Evolutionary conservation across 2,329 filamentous ascomycete species (phyloP).

Genomic region (Diaporthe destruens): DNA sequence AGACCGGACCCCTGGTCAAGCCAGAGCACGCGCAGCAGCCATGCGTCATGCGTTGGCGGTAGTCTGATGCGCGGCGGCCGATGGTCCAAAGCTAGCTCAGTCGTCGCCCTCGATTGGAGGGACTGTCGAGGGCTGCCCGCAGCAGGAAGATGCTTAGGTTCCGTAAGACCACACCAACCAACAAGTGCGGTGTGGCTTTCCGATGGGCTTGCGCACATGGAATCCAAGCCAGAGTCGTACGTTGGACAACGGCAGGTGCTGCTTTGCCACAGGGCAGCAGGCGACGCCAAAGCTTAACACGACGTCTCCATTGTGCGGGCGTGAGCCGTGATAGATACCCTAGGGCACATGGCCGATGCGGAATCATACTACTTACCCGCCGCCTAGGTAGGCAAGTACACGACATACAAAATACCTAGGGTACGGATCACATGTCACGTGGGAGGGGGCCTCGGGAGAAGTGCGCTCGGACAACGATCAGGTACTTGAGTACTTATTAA

Average conservation of each 20-base stretch:
- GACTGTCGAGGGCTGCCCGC: background rate
- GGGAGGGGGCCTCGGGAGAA: too few species aligned
- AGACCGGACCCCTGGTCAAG: slow-evolving; percentile 9
- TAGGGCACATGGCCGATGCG: background rate
- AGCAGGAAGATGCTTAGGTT: slow-evolving; percentile 17
- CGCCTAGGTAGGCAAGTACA: too few species aligned
- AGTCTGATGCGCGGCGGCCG: background rate
- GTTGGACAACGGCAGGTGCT: too few species aligned
- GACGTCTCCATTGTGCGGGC: background rate
- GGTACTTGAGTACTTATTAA: too few species aligned
- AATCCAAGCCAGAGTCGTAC: background rate
- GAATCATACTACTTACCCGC: too few species aligned
- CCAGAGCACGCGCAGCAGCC: slow-evolving; percentile 26
- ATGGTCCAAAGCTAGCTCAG: background rate
- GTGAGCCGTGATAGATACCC: background rate
- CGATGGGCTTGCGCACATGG: background rate
- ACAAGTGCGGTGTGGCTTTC: background rate
- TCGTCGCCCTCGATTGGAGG: background rate
- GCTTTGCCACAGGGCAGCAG: slow-evolving; percentile 25
- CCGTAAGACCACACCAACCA: background rate
- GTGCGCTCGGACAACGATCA: too few species aligned
- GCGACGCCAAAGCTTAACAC: slow-evolving; percentile 6
- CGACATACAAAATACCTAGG: too few species aligned
- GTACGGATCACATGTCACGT: too few species aligned
- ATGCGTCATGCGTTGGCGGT: slow-evolving; percentile 7